Conservation (phyloP, 345 rosid species). For the Kandelia obovata region DNA sequence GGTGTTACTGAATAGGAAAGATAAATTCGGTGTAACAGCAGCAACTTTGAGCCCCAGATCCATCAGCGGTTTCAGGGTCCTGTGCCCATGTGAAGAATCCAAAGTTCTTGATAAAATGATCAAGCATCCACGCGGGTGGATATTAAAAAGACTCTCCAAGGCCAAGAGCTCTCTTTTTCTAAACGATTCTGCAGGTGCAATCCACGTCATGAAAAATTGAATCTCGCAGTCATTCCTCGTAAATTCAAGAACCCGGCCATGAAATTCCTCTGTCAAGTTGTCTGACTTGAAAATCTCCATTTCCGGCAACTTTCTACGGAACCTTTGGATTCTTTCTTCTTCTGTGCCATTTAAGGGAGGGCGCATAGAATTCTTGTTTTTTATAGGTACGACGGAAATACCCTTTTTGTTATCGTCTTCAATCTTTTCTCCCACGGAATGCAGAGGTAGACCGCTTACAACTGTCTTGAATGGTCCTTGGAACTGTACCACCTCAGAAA, state of each 20-base stretch:
- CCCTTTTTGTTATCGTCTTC: slow-evolving; percentile 7
- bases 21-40: slow-evolving; percentile 62
- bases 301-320: slow-evolving; percentile 35
- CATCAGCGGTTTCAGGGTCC: slow-evolving; percentile 48
- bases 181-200: slow-evolving; percentile 53
- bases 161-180: slow-evolving; percentile 52
- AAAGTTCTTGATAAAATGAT: slow-evolving; percentile 61
- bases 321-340: slow-evolving; percentile 48
- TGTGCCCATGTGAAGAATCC: slow-evolving; percentile 54
- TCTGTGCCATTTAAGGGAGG: slow-evolving; percentile 46
- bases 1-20: slow-evolving; percentile 51
- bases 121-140: slow-evolving; percentile 63
- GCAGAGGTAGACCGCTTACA: slow-evolving; percentile 19
- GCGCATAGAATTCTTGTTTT: slow-evolving; percentile 27
- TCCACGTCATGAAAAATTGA: slow-evolving; percentile 83
- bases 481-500: too few species aligned
- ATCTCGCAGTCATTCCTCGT: slow-evolving; percentile 44
- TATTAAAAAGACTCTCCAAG: slow-evolving; percentile 56
- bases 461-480: too few species aligned
- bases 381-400: too few species aligned
- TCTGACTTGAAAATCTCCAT: slow-evolving; percentile 53
- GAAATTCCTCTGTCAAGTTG: slow-evolving; percentile 44
- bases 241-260: slow-evolving; percentile 45
- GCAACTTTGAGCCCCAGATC: slow-evolving; percentile 44
- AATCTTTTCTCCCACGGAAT: slow-evolving; percentile 27